Evolutionary conservation across 805 yeast species (phyloP), one percentile per base, ranked within the genome.

Genomic region (Lipomyces japonicus): DNA sequence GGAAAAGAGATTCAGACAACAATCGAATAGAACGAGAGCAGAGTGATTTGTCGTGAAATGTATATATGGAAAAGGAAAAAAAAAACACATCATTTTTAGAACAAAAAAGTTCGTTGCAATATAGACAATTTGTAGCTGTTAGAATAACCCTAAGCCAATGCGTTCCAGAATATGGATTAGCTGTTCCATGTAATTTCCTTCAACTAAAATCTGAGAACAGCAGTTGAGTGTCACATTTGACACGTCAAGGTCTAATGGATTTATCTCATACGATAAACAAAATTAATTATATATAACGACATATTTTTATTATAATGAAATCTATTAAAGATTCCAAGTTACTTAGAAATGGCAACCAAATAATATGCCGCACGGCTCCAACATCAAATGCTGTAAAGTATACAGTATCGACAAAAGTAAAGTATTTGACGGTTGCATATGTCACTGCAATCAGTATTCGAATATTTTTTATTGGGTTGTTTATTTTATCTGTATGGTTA

Each of bases 301-400:
- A 28, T 28, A 28, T 10, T 10, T 28, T 28, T 14, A 28, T 28
- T 28, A 10, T 10, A 28, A 28, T 28, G 32, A 28, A 14, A 14
- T 10, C 32, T 10, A 28, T 10, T 28, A 18, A 7, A 9, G 37
- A 7, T 14, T 18, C 21, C 37, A 34, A 34, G 37, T n/a, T 28
- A 12, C 31, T 12, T 28, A 12, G 31, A 28, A 12, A 12, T 28
- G 31, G 31, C 10, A n/a, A n/a, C n/a, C 31, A 28, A 12, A 34
- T 31, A 2, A 42, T 47, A 10, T 24, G 44, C 23, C 56, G 56
- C 35, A 14, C 31, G 32, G 30, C 49, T 2, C 50, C 53, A 10
- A 38, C 56, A 1, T 21, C 53, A n/a, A 52, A 52, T 3, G 41
- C 49, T 14, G 25, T 52, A n/a, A 40, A 47, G 37, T 48, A 52